Evolutionary conservation across 768 basidiomycete genomes (phyloP).

Genomic region (Clitopilus hobsonii): DNA sequence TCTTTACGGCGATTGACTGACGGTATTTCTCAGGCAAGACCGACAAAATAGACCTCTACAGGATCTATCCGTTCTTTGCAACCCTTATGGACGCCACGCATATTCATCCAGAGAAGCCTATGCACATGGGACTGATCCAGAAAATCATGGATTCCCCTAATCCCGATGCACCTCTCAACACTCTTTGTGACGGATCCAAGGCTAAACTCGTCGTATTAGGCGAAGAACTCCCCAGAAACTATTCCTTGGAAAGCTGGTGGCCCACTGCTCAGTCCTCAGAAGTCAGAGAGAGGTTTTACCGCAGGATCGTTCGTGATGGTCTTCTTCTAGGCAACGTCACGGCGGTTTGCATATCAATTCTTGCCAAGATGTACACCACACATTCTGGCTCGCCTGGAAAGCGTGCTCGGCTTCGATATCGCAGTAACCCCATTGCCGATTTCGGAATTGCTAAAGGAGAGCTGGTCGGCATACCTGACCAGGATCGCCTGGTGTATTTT

Average conservation of each 20-base stretch:
- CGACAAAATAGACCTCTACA: not conserved
- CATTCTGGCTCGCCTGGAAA: conserved; percentile 11
- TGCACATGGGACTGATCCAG: not conserved
- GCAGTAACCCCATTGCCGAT: conserved; percentile 35
- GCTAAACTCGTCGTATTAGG: not conserved
- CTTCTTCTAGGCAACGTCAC: conserved; percentile 22
- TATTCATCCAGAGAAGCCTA: not conserved
- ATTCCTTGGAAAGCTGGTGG: conserved; percentile 17
- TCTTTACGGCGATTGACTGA: not conserved
- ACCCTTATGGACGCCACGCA: not conserved
- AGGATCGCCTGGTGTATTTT: conserved; percentile 33
- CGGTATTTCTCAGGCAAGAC: not conserved
- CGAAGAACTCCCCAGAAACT: not conserved
- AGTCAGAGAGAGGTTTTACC: conserved; percentile 21
- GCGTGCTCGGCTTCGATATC: conserved; percentile 28
- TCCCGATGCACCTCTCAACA: not conserved
- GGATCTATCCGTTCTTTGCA: not conserved
- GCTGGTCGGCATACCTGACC: conserved; percentile 22
- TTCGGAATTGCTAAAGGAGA: conserved; percentile 37
- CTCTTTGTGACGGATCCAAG: not conserved
- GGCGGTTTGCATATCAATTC: conserved; percentile 22
- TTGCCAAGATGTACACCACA: conserved; percentile 29
- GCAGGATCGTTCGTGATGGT: conserved; percentile 24
- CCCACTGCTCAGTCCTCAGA: conserved; percentile 13
- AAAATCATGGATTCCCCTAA: not conserved